Conservation (phyloP, 345 rosid genomes). For the Bruguiera parviflora region DNA sequence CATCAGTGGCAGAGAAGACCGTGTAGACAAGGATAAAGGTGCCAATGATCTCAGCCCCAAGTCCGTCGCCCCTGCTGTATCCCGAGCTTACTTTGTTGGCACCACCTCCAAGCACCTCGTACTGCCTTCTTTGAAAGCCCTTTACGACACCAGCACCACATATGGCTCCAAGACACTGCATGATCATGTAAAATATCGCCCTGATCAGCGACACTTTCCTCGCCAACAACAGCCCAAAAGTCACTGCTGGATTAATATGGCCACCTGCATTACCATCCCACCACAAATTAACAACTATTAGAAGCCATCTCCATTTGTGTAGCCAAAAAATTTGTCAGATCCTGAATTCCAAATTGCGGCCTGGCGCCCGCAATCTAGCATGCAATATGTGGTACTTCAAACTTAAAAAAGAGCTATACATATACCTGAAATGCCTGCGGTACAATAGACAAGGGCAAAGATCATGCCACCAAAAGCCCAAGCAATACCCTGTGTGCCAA, state of each 20-base stretch:
- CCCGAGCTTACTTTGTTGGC: constrained; percentile 13
- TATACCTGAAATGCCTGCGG: constrained; percentile 24
- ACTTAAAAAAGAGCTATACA: too few species aligned
- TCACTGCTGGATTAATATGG: constrained; percentile 24
- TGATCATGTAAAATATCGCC: constrained; percentile 22
- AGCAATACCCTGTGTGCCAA: constrained; percentile 19
- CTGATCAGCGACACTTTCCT: constrained; percentile 22
- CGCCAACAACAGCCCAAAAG: constrained; percentile 19
- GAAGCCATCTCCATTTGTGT: background rate
- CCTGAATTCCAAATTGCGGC: too few species aligned
- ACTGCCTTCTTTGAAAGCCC: constrained; percentile 2
- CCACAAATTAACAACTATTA: background rate
- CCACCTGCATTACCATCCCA: constrained; percentile 16
- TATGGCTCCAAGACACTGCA: constrained; percentile 24
- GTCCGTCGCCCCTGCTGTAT: constrained; percentile 13
- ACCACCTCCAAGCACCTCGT: constrained; percentile 20
- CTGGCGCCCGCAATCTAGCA: background rate
- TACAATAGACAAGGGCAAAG: constrained; percentile 22
- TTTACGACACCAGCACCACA: constrained; percentile 20
- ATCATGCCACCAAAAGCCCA: constrained; percentile 27
- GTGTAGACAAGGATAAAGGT: constrained; percentile 23
- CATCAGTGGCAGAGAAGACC: constrained; percentile 15
- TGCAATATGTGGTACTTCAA: background rate
- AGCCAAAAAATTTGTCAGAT: too few species aligned
- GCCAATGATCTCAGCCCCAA: constrained; percentile 21